These are phyloP conservation scores for Penicillium macrosclerotiorum DNA, from an alignment of 495 filamentous ascomycete genomes.

Conservation along the genomic window DNA sequence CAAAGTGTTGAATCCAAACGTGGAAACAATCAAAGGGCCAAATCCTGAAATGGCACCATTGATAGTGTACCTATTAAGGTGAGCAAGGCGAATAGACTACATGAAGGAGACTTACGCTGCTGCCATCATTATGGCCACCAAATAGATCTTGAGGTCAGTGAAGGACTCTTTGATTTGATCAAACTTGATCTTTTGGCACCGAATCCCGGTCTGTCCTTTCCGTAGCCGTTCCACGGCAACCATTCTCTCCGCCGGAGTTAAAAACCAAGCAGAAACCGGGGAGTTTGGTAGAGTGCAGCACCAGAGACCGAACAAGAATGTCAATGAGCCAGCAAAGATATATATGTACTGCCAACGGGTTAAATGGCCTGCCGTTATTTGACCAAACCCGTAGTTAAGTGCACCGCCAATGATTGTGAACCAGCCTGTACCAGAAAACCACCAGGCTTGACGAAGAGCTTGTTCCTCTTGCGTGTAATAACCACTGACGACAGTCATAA, in stretches of 20 bases:
- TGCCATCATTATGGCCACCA: conserved; percentile 57
- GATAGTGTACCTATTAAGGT: conserved; percentile 55
- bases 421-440: conserved; percentile 64
- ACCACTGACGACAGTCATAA: conserved; percentile 62
- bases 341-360: conserved; percentile 69
- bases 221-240: conserved; percentile 54
- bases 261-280: conserved; percentile 53
- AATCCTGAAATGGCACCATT: conserved; percentile 78
- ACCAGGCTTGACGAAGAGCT: conserved; percentile 64
- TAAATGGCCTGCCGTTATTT: conserved; percentile 55
- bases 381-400: conserved; percentile 68
- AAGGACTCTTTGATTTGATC: conserved; percentile 49
- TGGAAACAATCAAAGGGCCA: conserved; percentile 70
- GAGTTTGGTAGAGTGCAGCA: conserved; percentile 58
- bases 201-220: conserved; percentile 50
- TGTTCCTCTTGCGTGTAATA: conserved; percentile 71
- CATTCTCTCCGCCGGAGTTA: conserved; percentile 47
- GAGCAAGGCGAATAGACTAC: neutral
- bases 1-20: conserved; percentile 65
- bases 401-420: conserved; percentile 68
- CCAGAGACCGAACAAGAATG: conserved; percentile 61
- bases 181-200: conserved; percentile 51
- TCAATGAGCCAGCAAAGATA: conserved; percentile 61
- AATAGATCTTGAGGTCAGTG: conserved; percentile 50
- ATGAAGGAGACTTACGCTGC: conserved; percentile 38